Evolutionary conservation across 768 basidiomycete species (phyloP).

Genomic region (Russula sp.): DNA sequence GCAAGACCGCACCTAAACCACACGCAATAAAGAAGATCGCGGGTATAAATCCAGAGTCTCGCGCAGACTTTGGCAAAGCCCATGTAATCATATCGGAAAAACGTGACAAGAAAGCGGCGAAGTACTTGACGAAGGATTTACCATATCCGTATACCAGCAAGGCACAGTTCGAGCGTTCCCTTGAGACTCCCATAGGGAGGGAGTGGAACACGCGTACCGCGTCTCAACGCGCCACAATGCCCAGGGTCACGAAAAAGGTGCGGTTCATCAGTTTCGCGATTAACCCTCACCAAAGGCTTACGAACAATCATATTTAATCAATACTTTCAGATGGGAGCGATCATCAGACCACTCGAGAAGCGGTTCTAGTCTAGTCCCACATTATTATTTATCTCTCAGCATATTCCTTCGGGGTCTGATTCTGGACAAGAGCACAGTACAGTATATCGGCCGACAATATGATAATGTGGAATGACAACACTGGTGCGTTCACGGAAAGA

Average conservation of each 20-base stretch:
- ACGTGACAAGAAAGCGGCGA: conserved; percentile 88
- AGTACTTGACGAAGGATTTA: conserved; percentile 86
- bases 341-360: conserved; percentile 69
- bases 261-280: conserved; percentile 21
- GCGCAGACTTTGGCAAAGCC: conserved; percentile 79
- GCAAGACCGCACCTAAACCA: conserved; percentile 57
- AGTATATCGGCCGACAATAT: background rate
- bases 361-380: conserved; percentile 38
- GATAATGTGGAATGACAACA: background rate
- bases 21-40: conserved; percentile 77
- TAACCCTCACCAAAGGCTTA: background rate
- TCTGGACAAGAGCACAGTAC: background rate
- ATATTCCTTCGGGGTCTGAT: background rate
- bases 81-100: conserved; percentile 96
- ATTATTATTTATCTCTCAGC: background rate
- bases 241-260: conserved; percentile 85
- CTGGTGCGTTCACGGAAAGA: background rate
- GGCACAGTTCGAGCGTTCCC: conserved; percentile 85
- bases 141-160: conserved; percentile 94
- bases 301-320: background rate
- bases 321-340: conserved; percentile 54
- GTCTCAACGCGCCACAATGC: conserved; percentile 81
- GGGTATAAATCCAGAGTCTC: conserved; percentile 72
- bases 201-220: conserved; percentile 93
- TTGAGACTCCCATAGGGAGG: conserved; percentile 76